Base-by-base conservation (phyloP, 345 rosid species). In the Reutealis trisperma region DNA sequence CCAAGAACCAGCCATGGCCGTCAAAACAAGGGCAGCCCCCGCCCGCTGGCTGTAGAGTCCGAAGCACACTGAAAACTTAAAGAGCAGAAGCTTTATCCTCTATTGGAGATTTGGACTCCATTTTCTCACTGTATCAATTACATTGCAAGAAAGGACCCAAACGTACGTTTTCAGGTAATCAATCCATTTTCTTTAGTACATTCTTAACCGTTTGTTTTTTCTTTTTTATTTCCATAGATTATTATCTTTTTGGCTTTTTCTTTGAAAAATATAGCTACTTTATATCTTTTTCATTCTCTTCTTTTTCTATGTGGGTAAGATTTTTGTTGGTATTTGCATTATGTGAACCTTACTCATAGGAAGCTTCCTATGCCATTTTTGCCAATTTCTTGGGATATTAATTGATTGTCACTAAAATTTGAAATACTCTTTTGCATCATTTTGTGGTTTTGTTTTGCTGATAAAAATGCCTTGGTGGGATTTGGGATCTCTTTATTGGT, bases 401-500 rank as follows among this genome's bases (percentile, higher is more conserved):
- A 25, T n/a, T 12, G 7, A 22, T 21, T 59, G 4, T 22, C 27
- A 58, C 76, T 57, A 63, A 22, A 65, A 52, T 45, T 75, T 77
- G 22, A 76, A 58, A 8, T n/a, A 9, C 64, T n/a, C 27, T 12
- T 41, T 49, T 67, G 71, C 72, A 18, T 34, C 49, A 15, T 75
- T 76, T 9, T 73, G 22, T 60, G 9, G 73, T 30, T 52, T 67
- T 63, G 30, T 51, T 76, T 78, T 62, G 60, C 71, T 71, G 58
- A 34, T 27, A 69, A 41, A 67, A 78, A 81, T 84, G 89, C 75
- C 83, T 73, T 62, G 82, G 77, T 78, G 85, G 87, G 71, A 63
- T 79, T 80, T 75, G 19, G 64, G 44, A 54, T 78, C 69, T 71
- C 76, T 84, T 67, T 67, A 83, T 70, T 47, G 75, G 59, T 69